Percentiles rank a stretch among this genome's conserved stretches.
phyloP scores from a whole-genome alignment of 2,329 filamentous ascomycete species.

The Alternaria alternata region DNA sequence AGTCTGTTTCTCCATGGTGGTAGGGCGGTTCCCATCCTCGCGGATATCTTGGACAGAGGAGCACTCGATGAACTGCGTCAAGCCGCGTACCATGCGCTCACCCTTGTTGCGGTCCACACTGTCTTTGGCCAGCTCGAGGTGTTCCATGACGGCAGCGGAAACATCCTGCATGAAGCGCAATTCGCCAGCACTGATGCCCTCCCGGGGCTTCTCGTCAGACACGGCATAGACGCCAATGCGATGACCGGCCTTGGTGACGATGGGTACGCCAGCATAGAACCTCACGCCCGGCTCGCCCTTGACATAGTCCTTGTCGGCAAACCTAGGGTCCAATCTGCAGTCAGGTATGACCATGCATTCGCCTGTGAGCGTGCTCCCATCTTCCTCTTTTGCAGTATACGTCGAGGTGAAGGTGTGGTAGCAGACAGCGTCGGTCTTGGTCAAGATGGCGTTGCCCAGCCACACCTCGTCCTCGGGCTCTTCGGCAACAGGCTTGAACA shows the following conservation, averaged over 20 bases:
- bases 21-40: conserved; percentile 25
- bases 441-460: conserved; percentile 44
- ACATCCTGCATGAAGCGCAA: conserved; percentile 44
- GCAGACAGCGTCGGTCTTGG: conserved; percentile 40
- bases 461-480: conserved; percentile 37
- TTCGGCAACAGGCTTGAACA: conserved; percentile 37
- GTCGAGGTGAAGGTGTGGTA: conserved; percentile 39
- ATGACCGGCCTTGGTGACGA: conserved; percentile 38
- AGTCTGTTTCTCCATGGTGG: conserved; percentile 45
- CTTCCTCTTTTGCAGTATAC: conserved; percentile 28
- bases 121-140: conserved; percentile 41
- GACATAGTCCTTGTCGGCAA: conserved; percentile 37
- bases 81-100: conserved; percentile 44
- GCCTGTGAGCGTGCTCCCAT: conserved; percentile 28
- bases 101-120: conserved; percentile 37
- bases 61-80: conserved; percentile 47
- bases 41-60: conserved; percentile 35
- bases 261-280: conserved; percentile 46
- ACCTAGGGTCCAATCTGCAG: conserved; percentile 34
- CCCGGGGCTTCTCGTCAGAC: conserved; percentile 41
- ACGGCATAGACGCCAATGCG: conserved; percentile 45
- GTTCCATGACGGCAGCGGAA: conserved; percentile 42
- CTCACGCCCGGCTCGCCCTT: conserved; percentile 37
- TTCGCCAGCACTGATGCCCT: conserved; percentile 32
- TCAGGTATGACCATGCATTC: conserved; percentile 39